A percentile compares a stretch with the other conserved stretches of the same genome.
Evolutionary conservation across 2,329 filamentous ascomycete species (phyloP).

Genomic region (Fusarium sororula): DNA sequence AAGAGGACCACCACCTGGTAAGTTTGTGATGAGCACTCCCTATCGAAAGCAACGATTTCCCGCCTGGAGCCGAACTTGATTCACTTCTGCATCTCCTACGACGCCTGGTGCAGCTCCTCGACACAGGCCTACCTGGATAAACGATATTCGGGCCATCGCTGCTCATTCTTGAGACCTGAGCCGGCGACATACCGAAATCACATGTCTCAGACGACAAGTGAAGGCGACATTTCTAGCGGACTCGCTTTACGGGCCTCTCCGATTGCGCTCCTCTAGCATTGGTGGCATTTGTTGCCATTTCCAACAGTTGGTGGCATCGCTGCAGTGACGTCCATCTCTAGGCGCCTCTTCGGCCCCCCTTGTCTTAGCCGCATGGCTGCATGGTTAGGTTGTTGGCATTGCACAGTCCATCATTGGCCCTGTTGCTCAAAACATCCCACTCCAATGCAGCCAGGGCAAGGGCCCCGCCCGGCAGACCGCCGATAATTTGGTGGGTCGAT

Average conservation of each 20-base stretch:
- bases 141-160: conserved; percentile 17
- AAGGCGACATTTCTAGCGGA: neutral
- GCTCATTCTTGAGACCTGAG: neutral
- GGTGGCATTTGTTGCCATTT: conserved; percentile 34
- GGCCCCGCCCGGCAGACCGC: conserved; percentile 30
- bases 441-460: conserved; percentile 18
- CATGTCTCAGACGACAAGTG: conserved; percentile 13
- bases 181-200: conserved; percentile 20
- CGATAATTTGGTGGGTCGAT: conserved; percentile 28
- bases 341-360: conserved; percentile 27
- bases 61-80: neutral
- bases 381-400: conserved; percentile 35
- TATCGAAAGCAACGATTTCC: neutral
- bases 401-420: conserved; percentile 36
- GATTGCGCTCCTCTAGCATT: conserved; percentile 16
- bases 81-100: neutral
- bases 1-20: conserved; percentile 39
- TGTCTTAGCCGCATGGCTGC: conserved; percentile 41
- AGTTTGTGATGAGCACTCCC: conserved; percentile 29
- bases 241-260: conserved; percentile 21
- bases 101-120: conserved; percentile 4
- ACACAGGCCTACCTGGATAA: neutral
- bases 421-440: conserved; percentile 32
- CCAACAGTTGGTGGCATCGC: conserved; percentile 24
- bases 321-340: conserved; percentile 38